A percentile compares a stretch with the other conserved stretches of the same genome.
These are phyloP conservation scores for Bonnemaisonia californica DNA, from an alignment of 31 red algal genomes.

Conservation along the genomic window DNA sequence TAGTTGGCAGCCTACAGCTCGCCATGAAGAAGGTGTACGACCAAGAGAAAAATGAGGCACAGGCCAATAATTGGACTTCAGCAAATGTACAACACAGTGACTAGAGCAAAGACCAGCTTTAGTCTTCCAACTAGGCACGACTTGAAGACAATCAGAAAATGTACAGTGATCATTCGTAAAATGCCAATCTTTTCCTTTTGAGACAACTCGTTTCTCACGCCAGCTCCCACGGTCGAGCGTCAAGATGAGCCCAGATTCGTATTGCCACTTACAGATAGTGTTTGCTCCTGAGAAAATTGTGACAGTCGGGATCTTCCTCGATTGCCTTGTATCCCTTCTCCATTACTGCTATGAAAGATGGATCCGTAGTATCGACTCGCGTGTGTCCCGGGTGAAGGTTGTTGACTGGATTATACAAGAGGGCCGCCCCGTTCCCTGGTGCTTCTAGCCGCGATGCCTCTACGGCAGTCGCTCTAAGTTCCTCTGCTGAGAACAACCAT, in stretches of 20 bases:
- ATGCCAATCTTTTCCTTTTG: too few relatives aligned
- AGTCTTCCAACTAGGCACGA: too few relatives aligned
- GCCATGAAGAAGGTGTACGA: slow-evolving; percentile 13
- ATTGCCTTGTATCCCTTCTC: slow-evolving; percentile 38
- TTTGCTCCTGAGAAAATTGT: slow-evolving; percentile 36
- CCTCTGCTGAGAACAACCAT: slow-evolving; percentile 43
- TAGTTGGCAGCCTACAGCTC: slow-evolving; percentile 16
- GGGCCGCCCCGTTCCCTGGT: slow-evolving; percentile 25
- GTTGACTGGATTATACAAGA: slow-evolving; percentile 67
- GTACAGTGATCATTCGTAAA: too few relatives aligned
- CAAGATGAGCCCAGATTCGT: too few relatives aligned
- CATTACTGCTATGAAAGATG: slow-evolving; percentile 27
- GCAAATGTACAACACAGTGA: not conserved
- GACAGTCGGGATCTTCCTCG: slow-evolving; percentile 31
- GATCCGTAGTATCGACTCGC: slow-evolving; percentile 35
- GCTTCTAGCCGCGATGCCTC: slow-evolving; percentile 61
- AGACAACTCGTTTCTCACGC: too few relatives aligned
- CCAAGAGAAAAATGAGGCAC: not conserved
- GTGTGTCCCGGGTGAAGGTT: slow-evolving; percentile 59
- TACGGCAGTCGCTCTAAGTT: slow-evolving; percentile 39
- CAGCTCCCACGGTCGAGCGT: too few relatives aligned
- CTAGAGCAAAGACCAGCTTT: too few relatives aligned
- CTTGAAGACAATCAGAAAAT: too few relatives aligned
- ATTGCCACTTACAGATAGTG: slow-evolving; percentile 27
- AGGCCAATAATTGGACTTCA: slow-evolving; percentile 1